Base-by-base conservation (phyloP, 129 eudicot genomes). In the Flaveria robusta region DNA sequence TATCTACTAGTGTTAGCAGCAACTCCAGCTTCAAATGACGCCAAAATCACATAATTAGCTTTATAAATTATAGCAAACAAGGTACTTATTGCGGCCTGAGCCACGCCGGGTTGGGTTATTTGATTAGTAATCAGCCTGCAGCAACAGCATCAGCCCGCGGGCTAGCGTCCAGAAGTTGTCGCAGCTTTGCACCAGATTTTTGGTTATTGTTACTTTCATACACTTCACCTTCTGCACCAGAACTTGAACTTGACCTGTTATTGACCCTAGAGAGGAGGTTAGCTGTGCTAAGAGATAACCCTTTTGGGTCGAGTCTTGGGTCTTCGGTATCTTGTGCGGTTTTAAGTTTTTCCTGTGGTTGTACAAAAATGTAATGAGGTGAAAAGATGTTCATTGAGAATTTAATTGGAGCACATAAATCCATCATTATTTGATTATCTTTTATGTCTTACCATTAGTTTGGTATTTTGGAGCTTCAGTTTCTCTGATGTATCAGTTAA, bases 191-290 rank as follows among this genome's bases (percentile, higher is more conserved):
- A 23, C 87, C 86, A 4, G 98, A 85, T 10, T 85, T 88, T 37
- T 86, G 68, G 76, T 73, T 75, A 52, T 83, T 88, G 79, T 88
- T 91, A 49, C 81, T 82, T 45, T 69, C 66, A 43, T 90, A 91
- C 18, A 77, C 69, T 1, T 79, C 93, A 22, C 79, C 89, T 12
- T 85, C 86, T 58, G 66, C 83, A 64, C 67, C 77, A 49, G 82
- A 77, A 52, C 70, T 23, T 20, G 88, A 77, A 34, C 81, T 86
- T 1, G 90, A 85, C 60, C 70, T 68, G 64, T 88, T 83, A 77
- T 94, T 81, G 34, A 94, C 97, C 81, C 90, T 79, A 7, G 97
- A 87, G 24, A 91, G 92, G 23, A 94, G 88, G 80, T 94, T 89
- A 22, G 83, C 99, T 1, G 99, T 94, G 72, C 89, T 86, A 29